These are phyloP conservation scores for Fagus crenata DNA, from an alignment of 306 rosid species.

Conservation along the genomic window DNA sequence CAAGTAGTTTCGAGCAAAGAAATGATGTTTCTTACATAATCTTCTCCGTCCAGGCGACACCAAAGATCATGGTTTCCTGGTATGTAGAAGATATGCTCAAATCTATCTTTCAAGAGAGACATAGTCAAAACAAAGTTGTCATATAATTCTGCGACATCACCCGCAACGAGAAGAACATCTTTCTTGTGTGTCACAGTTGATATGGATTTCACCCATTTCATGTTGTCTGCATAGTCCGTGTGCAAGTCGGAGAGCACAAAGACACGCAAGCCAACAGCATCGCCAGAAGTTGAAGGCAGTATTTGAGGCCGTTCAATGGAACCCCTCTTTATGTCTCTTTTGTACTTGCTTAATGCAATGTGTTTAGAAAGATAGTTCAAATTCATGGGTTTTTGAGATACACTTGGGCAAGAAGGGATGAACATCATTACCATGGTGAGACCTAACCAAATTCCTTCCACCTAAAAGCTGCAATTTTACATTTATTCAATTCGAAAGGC, in stretches of 20 bases:
- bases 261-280: constrained; percentile 53
- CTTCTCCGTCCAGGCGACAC: constrained; percentile 62
- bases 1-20: neutral
- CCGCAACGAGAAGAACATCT: constrained; percentile 76
- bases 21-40: constrained; percentile 53
- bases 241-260: constrained; percentile 83
- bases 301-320: constrained; percentile 48
- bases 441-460: constrained; percentile 21
- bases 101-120: constrained; percentile 74
- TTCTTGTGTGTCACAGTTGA: constrained; percentile 42
- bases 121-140: constrained; percentile 59
- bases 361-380: constrained; percentile 39
- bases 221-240: constrained; percentile 76
- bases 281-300: constrained; percentile 42
- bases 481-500: neutral
- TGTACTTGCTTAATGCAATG: constrained; percentile 34
- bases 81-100: constrained; percentile 64
- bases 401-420: constrained; percentile 41
- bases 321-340: constrained; percentile 34
- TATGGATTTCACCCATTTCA: constrained; percentile 69
- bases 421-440: constrained; percentile 43
- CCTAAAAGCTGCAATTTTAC: constrained; percentile 39
- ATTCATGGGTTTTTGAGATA: constrained; percentile 33
- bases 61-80: constrained; percentile 94
- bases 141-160: constrained; percentile 81